Conservation (phyloP, 345 rosid species). For the Euphorbia peplus region DNA sequence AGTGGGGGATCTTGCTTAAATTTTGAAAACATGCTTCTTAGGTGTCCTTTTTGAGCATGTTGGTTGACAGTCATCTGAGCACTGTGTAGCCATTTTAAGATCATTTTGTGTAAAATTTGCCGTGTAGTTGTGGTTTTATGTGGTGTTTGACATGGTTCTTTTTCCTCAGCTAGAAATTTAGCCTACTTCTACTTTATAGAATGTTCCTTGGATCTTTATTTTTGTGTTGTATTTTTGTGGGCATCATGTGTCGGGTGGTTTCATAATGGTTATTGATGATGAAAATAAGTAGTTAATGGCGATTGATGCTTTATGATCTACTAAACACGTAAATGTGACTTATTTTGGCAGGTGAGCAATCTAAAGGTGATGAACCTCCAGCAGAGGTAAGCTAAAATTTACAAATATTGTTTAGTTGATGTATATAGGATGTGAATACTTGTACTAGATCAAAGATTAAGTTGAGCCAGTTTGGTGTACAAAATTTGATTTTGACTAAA, state of each 20-base stretch:
- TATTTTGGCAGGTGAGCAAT: conserved; percentile 53
- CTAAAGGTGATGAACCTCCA: conserved; percentile 48
- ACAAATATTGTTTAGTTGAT: not conserved
- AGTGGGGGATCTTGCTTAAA: not conserved
- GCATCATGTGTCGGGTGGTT: not conserved
- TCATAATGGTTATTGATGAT: not conserved
- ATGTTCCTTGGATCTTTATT: not conserved
- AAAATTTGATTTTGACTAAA: too few species aligned
- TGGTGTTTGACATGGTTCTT: not conserved
- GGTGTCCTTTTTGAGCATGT: not conserved
- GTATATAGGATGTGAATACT: not conserved
- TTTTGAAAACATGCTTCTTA: not conserved
- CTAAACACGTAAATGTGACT: not conserved
- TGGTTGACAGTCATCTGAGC: not conserved
- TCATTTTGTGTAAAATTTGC: not conserved
- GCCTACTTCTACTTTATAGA: not conserved
- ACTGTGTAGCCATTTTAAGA: not conserved
- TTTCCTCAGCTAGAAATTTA: not conserved
- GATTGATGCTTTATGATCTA: not conserved
- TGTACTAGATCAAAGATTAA: too few species aligned
- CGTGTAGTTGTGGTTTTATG: not conserved
- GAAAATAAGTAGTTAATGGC: not conserved
- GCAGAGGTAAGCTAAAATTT: conserved; percentile 41
- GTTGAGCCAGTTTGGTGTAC: not conserved
- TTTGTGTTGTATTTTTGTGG: not conserved